These are phyloP conservation scores for Tricholoma sp. DNA, from an alignment of 768 basidiomycete genomes.

Conservation along the genomic window DNA sequence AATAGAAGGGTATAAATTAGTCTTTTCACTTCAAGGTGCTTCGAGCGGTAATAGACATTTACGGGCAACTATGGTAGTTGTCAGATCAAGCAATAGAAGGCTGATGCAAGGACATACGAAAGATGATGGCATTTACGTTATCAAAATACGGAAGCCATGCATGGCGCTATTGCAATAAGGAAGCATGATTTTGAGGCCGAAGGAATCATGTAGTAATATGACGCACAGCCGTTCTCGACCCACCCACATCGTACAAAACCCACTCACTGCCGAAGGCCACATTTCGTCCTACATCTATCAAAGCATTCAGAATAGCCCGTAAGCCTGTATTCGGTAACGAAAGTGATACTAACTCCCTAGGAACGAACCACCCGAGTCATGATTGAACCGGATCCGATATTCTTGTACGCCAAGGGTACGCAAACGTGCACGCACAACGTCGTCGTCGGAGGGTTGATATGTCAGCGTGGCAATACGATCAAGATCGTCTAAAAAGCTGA, in stretches of 20 bases:
- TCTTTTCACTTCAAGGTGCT: too few relatives aligned
- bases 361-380: slow-evolving; percentile 19
- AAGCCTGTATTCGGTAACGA: background rate
- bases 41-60: too few relatives aligned
- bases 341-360: slow-evolving; percentile 8
- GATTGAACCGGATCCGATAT: slow-evolving; percentile 51
- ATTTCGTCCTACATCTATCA: slow-evolving; percentile 8
- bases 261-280: slow-evolving; percentile 44
- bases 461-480: slow-evolving; percentile 47
- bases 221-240: slow-evolving; percentile 49
- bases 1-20: too few relatives aligned
- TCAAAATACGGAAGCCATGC: slow-evolving; percentile 75
- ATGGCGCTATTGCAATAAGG: slow-evolving; percentile 41
- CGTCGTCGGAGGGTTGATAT: slow-evolving; percentile 57
- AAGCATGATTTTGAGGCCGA: background rate
- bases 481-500: slow-evolving; percentile 65
- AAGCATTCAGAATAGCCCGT: background rate
- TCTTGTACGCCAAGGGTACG: slow-evolving; percentile 70
- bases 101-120: slow-evolving; percentile 44
- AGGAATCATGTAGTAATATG: slow-evolving; percentile 8
- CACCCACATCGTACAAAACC: slow-evolving; percentile 68
- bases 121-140: slow-evolving; percentile 72
- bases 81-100: slow-evolving; percentile 14
- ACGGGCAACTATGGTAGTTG: slow-evolving; percentile 39
- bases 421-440: slow-evolving; percentile 63